Conservation (phyloP, 208 protist genomes). For the Crithidia fasciculata region DNA sequence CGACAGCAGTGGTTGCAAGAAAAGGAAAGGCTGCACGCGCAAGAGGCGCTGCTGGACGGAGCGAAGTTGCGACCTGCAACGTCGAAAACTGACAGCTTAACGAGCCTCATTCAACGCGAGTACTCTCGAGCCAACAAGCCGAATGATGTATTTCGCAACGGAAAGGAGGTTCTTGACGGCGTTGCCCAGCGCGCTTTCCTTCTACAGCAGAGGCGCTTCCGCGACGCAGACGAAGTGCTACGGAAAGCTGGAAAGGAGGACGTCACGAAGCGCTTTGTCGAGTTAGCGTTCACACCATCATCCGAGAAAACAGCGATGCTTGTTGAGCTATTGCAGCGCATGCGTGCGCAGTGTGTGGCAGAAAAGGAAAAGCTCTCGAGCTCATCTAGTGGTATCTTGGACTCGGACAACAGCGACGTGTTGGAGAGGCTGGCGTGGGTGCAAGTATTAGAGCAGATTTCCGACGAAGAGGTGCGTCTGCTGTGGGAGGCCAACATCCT, state of each 20-base stretch:
- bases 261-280: conserved; percentile 53
- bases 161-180: conserved; percentile 61
- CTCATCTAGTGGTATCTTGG: not conserved
- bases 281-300: conserved; percentile 46
- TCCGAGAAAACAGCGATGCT: conserved; percentile 18
- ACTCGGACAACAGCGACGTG: not conserved
- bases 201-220: conserved; percentile 41
- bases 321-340: conserved; percentile 15
- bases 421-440: conserved; percentile 54
- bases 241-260: conserved; percentile 41
- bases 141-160: conserved; percentile 57
- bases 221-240: conserved; percentile 75
- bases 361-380: conserved; percentile 19
- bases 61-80: not conserved
- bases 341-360: conserved; percentile 4
- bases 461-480: conserved; percentile 49
- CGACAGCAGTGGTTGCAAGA: conserved; percentile 20
- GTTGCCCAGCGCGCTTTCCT: conserved; percentile 39
- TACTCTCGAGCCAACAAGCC: conserved; percentile 40
- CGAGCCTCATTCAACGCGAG: conserved; percentile 19
- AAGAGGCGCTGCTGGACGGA: conserved; percentile 1
- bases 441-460: conserved; percentile 48
- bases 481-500: conserved; percentile 60
- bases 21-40: conserved; percentile 8
- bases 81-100: conserved; percentile 6